phyloP scores from a whole-genome alignment of 2,329 filamentous ascomycete genomes.

The Penicillium capsulatum region DNA sequence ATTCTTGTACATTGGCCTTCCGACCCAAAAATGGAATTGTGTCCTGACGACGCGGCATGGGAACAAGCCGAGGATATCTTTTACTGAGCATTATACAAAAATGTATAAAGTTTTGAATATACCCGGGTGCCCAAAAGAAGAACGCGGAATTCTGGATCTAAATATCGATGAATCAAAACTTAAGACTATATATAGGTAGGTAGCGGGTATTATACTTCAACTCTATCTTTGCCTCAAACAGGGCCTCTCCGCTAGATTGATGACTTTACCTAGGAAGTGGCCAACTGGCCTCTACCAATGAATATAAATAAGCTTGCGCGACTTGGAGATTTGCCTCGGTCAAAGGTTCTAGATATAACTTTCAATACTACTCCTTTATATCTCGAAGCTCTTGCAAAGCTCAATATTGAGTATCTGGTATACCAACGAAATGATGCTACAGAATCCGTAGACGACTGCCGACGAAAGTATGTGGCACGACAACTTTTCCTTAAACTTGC shows the following conservation, averaged over 20 bases:
- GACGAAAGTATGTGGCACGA: conserved; percentile 17
- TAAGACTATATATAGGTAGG: conserved; percentile 33
- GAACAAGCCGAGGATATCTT: not conserved
- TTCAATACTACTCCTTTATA: conserved; percentile 36
- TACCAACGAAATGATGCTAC: conserved; percentile 42
- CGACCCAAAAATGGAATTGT: too few species aligned
- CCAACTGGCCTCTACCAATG: conserved; percentile 37
- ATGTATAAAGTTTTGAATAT: not conserved
- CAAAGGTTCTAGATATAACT: conserved; percentile 8
- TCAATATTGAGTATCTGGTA: conserved; percentile 41
- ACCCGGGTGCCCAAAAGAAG: not conserved
- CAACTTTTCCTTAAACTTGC: conserved; percentile 18
- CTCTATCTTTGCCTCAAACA: conserved; percentile 40
- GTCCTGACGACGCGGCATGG: conserved; percentile 3
- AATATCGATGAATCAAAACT: conserved; percentile 6
- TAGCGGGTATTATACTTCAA: conserved; percentile 42
- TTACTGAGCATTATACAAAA: not conserved
- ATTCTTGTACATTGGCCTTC: too few species aligned
- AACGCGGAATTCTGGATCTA: not conserved
- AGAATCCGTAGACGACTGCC: conserved; percentile 20
- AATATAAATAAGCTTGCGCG: conserved; percentile 43
- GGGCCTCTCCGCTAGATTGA: conserved; percentile 34
- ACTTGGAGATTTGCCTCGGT: conserved; percentile 22
- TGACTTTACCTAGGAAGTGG: conserved; percentile 24
- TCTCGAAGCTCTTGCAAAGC: conserved; percentile 37